Evolutionary conservation across 345 rosid species (phyloP), one percentile per base, ranked within the genome.

Genomic region (Passiflora organensis): DNA sequence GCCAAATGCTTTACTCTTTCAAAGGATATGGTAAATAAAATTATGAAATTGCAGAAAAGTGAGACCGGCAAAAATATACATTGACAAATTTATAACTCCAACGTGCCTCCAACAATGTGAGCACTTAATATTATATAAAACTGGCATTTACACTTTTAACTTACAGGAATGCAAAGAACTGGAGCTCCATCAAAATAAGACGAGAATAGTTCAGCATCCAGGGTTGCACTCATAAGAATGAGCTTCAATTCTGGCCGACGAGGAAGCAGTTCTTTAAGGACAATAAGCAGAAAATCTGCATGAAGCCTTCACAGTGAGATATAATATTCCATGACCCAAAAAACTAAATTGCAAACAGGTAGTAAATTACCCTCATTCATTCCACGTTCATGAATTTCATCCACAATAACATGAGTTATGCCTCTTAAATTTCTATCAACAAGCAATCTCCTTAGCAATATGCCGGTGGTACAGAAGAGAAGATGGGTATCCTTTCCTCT

Each of bases 381-480:
- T 76, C 95, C 97, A 63, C 96, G 97, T 64, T 91, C 97, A 59
- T 91, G 97, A 67, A 91, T 87, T 80, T 91, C 97, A 72, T 91
- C 97, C 62, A 91, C 91, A 39, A 91, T 78, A 47, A 91, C 91
- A 75, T 91, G 87, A 65, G 86, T 87, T 66, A 87, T 77, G 47
- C 96, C 97, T 61, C 76, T 85, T 67, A 91, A 72, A 70, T 66
- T 87, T 75, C 82, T 80, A 81, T 91, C 97, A 48, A 82, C 83
- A 54, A 91, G 86, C 75, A 85, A 65, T 63, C 95, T 83, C 73
- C 97, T 82, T 84, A 91, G 76, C 74, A 91, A 78, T 63, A 91
- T 80, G 71, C 97, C 97, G 10, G 97, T 85, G 58, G 96, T 91
- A 72, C 97, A 91, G 61, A 91, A 91, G 60, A 91, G 85, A 63